Percentiles rank a stretch among this genome's conserved stretches.
phyloP scores from a whole-genome alignment of 495 filamentous ascomycete species.

The Penicillium nucicola region DNA sequence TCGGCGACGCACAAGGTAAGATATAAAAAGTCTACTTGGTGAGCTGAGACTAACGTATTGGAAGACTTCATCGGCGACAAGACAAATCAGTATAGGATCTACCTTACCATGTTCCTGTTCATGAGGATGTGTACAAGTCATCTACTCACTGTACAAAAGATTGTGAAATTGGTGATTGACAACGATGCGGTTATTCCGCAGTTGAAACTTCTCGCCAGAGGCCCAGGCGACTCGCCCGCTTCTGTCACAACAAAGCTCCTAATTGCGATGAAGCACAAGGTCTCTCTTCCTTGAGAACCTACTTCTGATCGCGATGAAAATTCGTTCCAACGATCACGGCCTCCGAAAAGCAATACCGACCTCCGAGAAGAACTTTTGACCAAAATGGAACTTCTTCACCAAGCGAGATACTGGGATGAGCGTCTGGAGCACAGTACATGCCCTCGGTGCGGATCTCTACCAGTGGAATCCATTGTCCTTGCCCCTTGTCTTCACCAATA shows the following conservation, averaged over 20 bases:
- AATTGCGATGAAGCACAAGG: too few species aligned
- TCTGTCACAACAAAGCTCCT: too few species aligned
- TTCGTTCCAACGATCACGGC: background rate
- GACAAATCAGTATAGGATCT: constrained; percentile 16
- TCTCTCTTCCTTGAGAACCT: background rate
- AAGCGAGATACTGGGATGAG: constrained; percentile 14
- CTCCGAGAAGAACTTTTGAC: background rate
- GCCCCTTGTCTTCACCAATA: constrained; percentile 50
- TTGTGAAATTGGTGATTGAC: constrained; percentile 41
- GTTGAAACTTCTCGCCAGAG: constrained; percentile 17
- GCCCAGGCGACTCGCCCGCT: background rate
- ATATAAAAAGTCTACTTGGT: background rate
- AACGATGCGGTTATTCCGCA: constrained; percentile 31
- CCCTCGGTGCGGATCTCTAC: constrained; percentile 29
- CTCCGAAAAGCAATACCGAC: background rate
- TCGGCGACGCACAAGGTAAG: too few species aligned
- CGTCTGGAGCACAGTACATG: constrained; percentile 28
- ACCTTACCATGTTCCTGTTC: constrained; percentile 39
- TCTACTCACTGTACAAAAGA: constrained; percentile 44
- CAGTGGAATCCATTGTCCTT: constrained; percentile 15
- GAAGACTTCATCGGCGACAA: background rate
- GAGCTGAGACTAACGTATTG: background rate
- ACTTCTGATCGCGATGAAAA: background rate
- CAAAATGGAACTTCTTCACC: constrained; percentile 24
- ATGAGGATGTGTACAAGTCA: constrained; percentile 54